Conservation (phyloP, 2,329 filamentous ascomycete genomes). For the Penicillium sclerotiorum region DNA sequence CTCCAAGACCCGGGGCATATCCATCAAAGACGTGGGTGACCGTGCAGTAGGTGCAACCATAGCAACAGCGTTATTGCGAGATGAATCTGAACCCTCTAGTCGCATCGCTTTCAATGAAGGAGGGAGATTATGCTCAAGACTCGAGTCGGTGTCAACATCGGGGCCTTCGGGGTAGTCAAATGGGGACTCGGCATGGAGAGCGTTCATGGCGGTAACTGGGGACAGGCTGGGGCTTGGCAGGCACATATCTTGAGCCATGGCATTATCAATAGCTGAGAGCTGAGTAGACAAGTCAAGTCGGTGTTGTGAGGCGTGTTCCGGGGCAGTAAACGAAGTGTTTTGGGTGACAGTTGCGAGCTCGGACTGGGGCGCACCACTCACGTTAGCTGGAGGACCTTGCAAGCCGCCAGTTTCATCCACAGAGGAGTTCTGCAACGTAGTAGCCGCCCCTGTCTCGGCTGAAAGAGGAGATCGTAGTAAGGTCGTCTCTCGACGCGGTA, state of each 20-base stretch:
- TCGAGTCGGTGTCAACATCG: conserved; percentile 47
- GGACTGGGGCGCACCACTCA: conserved; percentile 9
- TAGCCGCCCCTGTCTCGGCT: conserved; percentile 31
- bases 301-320: conserved; percentile 24
- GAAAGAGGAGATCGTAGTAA: conserved; percentile 36
- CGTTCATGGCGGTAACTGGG: conserved; percentile 78
- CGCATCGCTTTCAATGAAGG: conserved; percentile 24
- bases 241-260: conserved; percentile 82
- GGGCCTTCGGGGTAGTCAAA: conserved; percentile 46
- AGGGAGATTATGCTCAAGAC: conserved; percentile 41
- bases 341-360: conserved; percentile 27
- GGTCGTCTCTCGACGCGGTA: conserved; percentile 37
- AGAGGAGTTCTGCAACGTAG: conserved; percentile 13
- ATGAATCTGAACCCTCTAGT: conserved; percentile 19
- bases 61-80: conserved; percentile 11
- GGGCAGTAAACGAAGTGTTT: conserved; percentile 24
- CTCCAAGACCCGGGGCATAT: conserved; percentile 84
- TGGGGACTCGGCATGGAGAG: conserved; percentile 45
- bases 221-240: conserved; percentile 93
- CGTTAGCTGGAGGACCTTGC: conserved; percentile 13
- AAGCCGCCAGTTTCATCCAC: conserved; percentile 11
- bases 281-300: conserved; percentile 28
- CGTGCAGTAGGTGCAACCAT: conserved; percentile 26
- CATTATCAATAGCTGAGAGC: conserved; percentile 64
- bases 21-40: conserved; percentile 59